Base-by-base conservation (phyloP, 2,329 filamentous ascomycete genomes). In the Arthrobotrys megalospora region DNA sequence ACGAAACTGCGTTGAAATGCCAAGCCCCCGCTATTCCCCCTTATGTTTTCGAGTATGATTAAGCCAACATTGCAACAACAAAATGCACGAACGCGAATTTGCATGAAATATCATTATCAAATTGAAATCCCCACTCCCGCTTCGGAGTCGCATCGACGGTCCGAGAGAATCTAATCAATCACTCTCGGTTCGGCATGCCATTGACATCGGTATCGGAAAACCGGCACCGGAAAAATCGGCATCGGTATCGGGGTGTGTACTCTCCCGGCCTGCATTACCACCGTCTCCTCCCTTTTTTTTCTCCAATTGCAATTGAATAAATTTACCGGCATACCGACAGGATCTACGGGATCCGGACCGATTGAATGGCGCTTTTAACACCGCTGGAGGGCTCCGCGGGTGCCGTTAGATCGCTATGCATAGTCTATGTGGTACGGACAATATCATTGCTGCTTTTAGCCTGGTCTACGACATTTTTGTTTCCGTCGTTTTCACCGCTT, bases 341-440 rank as follows among this genome's bases (percentile, higher is more conserved):
- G 16, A 41, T 14, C 16, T 19, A 24, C 34, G 53, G 21, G 52
- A 19, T 38, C 34, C 16, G 16, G n/a, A 58, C 52, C 52, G 55
- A 21, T 58, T 58, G 36, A 28, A 60, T 60, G 55, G 45, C 52
- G 3, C 43, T 71, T 50, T 71, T 62, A 28, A 36, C 66, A 55
- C 58, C 79, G 34, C 64, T 76, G 45, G 67, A 75, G 21, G 52
- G 67, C 41, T 70, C 80, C 24, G 63, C 66, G 32, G 60, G 67
- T 16, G 80, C 80, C 24, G 48, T 80, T 38, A 73, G 24, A 38
- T 50, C 80, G 10, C 80, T 85, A 14, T 50, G 82, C 28, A 62
- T 81, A 3, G 47, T 85, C 3, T 94, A 92, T 82, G 68, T 86
- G 3, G 83, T 85, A 11, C 94, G 91, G 91, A 96, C 95, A 83